Evolutionary conservation across 129 eudicot species (phyloP).

Genomic region (Smallanthus sonchifolius): DNA sequence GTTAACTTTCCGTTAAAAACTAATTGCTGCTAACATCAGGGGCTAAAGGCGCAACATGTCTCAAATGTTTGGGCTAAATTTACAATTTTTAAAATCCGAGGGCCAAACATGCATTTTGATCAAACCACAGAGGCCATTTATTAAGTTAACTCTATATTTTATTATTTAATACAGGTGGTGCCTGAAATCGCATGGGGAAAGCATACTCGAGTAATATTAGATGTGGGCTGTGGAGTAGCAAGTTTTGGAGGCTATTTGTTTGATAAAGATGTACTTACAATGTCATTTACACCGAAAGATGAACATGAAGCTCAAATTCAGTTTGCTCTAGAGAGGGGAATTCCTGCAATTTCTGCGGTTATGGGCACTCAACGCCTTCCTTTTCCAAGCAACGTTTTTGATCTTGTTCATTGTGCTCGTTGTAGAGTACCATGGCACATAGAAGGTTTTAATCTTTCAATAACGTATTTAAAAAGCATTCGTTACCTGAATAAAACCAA

Average conservation of each 20-base stretch:
- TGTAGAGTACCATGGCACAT: conserved; percentile 86
- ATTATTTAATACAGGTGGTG: conserved; percentile 37
- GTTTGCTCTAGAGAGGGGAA: conserved; percentile 87
- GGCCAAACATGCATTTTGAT: too few relatives aligned
- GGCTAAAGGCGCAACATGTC: too few relatives aligned
- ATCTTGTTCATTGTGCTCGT: conserved; percentile 79
- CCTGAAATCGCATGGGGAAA: conserved; percentile 85
- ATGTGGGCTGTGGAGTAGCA: conserved; percentile 86
- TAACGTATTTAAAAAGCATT: not conserved
- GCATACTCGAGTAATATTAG: conserved; percentile 58
- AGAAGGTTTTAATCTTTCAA: conserved; percentile 44
- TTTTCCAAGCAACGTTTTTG: conserved; percentile 68
- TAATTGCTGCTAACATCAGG: too few relatives aligned
- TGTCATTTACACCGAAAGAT: conserved; percentile 89
- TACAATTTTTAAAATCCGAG: too few relatives aligned
- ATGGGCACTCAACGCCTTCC: conserved; percentile 81
- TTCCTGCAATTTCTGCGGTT: conserved; percentile 83
- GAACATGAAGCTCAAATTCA: conserved; percentile 90
- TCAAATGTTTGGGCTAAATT: too few relatives aligned
- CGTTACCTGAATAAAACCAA: not conserved
- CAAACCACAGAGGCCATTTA: too few relatives aligned
- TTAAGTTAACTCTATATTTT: too few relatives aligned
- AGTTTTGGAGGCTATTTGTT: conserved; percentile 81
- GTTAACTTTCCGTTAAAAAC: too few relatives aligned
- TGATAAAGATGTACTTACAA: conserved; percentile 63